Conservation (phyloP, 23 red algal species). For the Chondrus crispus region DNA sequence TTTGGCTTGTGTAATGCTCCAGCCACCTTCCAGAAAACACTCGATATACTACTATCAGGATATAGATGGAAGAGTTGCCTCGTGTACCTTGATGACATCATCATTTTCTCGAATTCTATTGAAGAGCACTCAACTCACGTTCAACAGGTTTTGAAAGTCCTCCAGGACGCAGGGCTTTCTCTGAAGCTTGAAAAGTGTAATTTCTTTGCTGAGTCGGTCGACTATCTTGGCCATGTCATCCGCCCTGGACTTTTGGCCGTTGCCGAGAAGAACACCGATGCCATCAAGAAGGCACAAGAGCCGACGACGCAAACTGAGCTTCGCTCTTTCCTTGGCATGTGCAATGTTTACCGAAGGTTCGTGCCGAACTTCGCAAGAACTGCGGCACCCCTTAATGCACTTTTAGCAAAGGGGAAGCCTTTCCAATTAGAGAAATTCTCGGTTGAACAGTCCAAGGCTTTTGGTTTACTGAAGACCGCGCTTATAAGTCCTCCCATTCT, state of each 20-base stretch:
- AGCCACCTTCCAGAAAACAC: neutral
- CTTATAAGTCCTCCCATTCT: neutral
- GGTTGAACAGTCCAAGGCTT: neutral
- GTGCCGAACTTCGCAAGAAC: slow-evolving; percentile 2
- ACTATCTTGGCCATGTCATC: slow-evolving; percentile 9
- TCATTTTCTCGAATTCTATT: neutral
- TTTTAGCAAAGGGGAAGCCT: neutral
- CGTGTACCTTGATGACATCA: neutral
- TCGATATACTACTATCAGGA: neutral
- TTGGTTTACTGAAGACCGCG: neutral
- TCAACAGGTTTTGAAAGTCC: neutral
- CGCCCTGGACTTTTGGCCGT: neutral
- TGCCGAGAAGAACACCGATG: neutral
- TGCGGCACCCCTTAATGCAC: neutral
- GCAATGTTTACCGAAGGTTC: slow-evolving; percentile 21
- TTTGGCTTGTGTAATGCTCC: neutral
- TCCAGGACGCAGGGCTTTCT: neutral
- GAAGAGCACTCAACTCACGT: neutral
- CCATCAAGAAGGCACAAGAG: neutral
- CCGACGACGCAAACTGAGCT: neutral
- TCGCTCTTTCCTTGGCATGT: neutral
- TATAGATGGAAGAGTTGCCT: neutral
- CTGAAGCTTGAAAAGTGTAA: slow-evolving; percentile 12
- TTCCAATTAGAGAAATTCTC: neutral
- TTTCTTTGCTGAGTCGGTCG: neutral